Evolutionary conservation across 345 rosid species (phyloP), one percentile per base, ranked within the genome.

Genomic region (Lagerstroemia speciosa): DNA sequence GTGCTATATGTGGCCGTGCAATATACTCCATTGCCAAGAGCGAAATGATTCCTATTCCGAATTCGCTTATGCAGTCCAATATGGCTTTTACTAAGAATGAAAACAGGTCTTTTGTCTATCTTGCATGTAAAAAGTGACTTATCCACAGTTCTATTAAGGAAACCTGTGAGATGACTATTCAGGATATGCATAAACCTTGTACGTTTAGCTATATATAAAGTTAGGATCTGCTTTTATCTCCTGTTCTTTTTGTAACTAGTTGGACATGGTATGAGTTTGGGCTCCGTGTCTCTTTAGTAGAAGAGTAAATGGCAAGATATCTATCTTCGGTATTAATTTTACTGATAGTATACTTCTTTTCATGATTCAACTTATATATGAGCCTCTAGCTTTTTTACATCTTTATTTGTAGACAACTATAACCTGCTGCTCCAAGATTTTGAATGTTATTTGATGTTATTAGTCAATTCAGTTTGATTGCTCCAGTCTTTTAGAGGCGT

Each of bases 51-150:
- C 77, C 85, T 31, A 78, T 94, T 69, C 92, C 92, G 52, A 73
- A 86, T 78, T 81, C 91, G 58, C 71, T 85, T 73, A 84, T 83
- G 81, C 92, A 74, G 69, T 78, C 89, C 76, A 87, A 83, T 85
- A 82, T 89, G 95, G 87, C 86, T 88, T 73, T 81, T 83, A 84
- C 95, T 88, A 91, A 83, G 86, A 82, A 86, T 65, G 99, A 94
- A 84, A 94, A 89, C 91, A 94, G 99, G 99, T 94, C 88, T 89
- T 88, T 87, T 83, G 93, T 89, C 78, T 76, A 83, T 88, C 82
- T 75, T 89, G 87, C 87, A 76, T 88, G 96, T 94, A 88, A 85
- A n/a, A 83, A 83, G 92, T 89, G 80, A 79, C 72, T 62, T 86
- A 89, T 84, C 79, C 84, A 80, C 75, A 81, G 85, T 76, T 76